Evolutionary conservation across 1,139 yeast species (phyloP).

Genomic region (Arxiozyma telluris): DNA sequence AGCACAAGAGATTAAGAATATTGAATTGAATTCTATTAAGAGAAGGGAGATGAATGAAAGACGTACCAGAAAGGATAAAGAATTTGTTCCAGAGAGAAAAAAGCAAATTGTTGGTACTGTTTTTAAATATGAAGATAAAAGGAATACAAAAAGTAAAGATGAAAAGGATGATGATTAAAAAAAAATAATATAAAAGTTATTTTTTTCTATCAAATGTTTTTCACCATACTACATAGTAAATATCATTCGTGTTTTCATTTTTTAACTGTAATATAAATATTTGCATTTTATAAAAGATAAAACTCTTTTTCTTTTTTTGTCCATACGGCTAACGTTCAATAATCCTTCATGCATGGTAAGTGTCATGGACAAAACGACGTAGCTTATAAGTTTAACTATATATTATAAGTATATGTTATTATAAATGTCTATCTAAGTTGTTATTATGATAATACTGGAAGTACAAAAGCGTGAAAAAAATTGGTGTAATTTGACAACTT

Average conservation of each 20-base stretch:
- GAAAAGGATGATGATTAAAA: conserved; percentile 3
- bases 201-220: too few species aligned
- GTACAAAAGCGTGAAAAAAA: not conserved
- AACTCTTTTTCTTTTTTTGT: too few species aligned
- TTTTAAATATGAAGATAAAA: conserved; percentile 37
- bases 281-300: too few species aligned
- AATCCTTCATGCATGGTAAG: not conserved
- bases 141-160: conserved; percentile 6
- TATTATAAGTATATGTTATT: too few species aligned
- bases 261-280: too few species aligned
- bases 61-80: conserved; percentile 60
- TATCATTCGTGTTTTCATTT: too few species aligned
- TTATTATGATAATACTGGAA: not conserved
- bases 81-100: conserved; percentile 61
- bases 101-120: conserved; percentile 83
- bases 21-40: conserved; percentile 64
- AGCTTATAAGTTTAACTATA: not conserved
- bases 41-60: conserved; percentile 76
- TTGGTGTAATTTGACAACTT: not conserved
- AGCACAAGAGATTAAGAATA: conserved; percentile 75
- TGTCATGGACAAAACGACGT: not conserved
- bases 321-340: not conserved
- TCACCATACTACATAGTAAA: too few species aligned
- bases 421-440: not conserved
- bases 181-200: too few species aligned